Evolutionary conservation across 2,329 filamentous ascomycete genomes (phyloP).

Genomic region (Malbranchea cinnamomea): DNA sequence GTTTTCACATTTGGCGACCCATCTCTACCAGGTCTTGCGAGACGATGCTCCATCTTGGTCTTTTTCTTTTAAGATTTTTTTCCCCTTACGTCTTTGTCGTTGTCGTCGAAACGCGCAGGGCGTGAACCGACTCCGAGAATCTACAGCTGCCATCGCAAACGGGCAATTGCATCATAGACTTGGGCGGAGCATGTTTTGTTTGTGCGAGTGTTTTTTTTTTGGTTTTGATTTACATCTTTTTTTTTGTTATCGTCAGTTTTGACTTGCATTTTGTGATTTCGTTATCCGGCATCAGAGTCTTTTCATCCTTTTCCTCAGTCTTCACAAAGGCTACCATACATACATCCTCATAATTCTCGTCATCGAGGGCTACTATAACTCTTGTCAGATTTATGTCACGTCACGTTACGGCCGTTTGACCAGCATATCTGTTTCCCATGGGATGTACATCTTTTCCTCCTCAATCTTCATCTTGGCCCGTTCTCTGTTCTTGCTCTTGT

Average conservation of each 20-base stretch:
- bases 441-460: not conserved
- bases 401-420: constrained; percentile 9
- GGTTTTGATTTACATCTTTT: constrained; percentile 2
- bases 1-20: too few relatives aligned
- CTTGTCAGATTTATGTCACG: too few relatives aligned
- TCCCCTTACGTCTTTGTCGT: constrained; percentile 2
- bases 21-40: too few relatives aligned
- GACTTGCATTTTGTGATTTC: too few relatives aligned
- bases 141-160: constrained; percentile 6
- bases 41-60: constrained; percentile 1
- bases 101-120: constrained; percentile 10
- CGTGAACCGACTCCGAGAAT: constrained; percentile 7
- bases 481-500: not conserved
- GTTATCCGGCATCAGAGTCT: too few relatives aligned
- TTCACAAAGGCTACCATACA: too few relatives aligned
- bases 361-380: too few relatives aligned
- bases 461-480: not conserved
- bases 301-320: too few relatives aligned
- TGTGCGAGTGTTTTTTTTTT: constrained; percentile 7
- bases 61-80: constrained; percentile 5
- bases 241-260: not conserved
- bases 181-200: constrained; percentile 10
- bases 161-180: constrained; percentile 13
- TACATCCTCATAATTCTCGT: too few relatives aligned
- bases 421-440: constrained; percentile 4